Conservation (phyloP, 192 early-diverging fungal genomes). For the Umbelopsis sp. region DNA sequence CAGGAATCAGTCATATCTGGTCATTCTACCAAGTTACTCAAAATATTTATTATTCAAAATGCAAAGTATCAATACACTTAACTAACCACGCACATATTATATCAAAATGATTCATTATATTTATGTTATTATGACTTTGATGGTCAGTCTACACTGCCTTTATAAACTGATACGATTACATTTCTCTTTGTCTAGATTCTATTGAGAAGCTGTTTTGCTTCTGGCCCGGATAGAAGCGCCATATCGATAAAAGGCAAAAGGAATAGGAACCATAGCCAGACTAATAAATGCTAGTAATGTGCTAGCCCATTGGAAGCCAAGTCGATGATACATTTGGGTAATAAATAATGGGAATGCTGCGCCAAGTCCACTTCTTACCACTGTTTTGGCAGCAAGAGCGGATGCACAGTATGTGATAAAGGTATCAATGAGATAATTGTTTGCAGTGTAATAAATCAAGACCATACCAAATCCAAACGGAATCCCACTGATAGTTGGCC, state of each 20-base stretch:
- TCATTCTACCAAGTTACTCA: no score
- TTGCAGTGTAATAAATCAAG: conserved; percentile 25
- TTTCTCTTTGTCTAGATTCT: neutral
- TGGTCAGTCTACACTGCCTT: no score
- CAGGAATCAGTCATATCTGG: no score
- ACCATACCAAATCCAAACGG: conserved; percentile 36
- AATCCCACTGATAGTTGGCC: conserved; percentile 24
- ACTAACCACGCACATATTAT: no score
- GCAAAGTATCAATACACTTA: no score
- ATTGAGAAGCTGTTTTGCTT: conserved; percentile 26
- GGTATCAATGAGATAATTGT: conserved; percentile 36
- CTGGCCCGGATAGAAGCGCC: conserved; percentile 22
- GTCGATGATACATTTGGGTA: conserved; percentile 29
- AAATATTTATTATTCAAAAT: no score
- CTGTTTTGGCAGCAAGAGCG: conserved; percentile 29
- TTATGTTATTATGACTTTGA: no score
- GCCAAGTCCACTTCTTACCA: conserved; percentile 26
- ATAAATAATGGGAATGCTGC: conserved; percentile 35
- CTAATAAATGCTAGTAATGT: conserved; percentile 30
- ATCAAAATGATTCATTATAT: no score
- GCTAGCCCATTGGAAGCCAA: conserved; percentile 33
- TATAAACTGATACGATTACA: no score
- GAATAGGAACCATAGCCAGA: conserved; percentile 34
- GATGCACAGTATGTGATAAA: conserved; percentile 31
- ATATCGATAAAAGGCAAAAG: conserved; percentile 29